Base-by-base conservation (phyloP, 2,329 filamentous ascomycete species). In the Claviceps capensis region DNA sequence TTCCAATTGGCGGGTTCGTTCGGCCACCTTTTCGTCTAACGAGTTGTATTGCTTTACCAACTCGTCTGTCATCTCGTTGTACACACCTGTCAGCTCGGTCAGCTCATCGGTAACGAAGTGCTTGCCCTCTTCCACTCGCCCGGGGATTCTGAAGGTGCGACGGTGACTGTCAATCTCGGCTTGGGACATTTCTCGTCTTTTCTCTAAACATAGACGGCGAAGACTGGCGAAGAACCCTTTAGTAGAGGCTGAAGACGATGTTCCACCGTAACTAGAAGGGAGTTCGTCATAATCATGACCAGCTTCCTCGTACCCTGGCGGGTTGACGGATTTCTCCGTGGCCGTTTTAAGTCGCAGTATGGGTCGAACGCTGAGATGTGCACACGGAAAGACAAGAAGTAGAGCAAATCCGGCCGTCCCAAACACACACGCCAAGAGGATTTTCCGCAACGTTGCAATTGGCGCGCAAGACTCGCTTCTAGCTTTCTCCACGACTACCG, bases 41-140 rank as follows among this genome's bases (percentile, higher is more conserved):
- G 81, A 82, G 34, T 83, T 81, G 62, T 95, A 96, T 61, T 95
- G 89, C 68, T 88, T 86, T 61, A 87, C 78, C 45, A 96, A 71
- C 67, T 95, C 89, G 56, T 95, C 88, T 1, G 85, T 87, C 90
- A 95, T 96, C 60, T 90, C 86, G 62, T 95, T 96, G 71, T 94
- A 96, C 0, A 87, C 94, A 41, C 72, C 73, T 0, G 86, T 93
- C 14, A 94, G 74, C 63, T 95, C 89, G 0, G 88, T 94, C 34
- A 85, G 67, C 62, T 96, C 90, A 63, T 96, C 90, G 1, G 86
- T 86, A 50, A 96, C 74, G 40, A 82, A 74, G 61, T 90, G 85
- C 56, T 82, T 86, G 22, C 81, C 74, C 52, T 88, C 83, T 51
- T 81, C 81, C 9, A 96, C 90, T 63, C 87, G 88, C 14, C 80